Base-by-base conservation (phyloP, 2,329 filamentous ascomycete species). In the Aspergillus piperis region DNA sequence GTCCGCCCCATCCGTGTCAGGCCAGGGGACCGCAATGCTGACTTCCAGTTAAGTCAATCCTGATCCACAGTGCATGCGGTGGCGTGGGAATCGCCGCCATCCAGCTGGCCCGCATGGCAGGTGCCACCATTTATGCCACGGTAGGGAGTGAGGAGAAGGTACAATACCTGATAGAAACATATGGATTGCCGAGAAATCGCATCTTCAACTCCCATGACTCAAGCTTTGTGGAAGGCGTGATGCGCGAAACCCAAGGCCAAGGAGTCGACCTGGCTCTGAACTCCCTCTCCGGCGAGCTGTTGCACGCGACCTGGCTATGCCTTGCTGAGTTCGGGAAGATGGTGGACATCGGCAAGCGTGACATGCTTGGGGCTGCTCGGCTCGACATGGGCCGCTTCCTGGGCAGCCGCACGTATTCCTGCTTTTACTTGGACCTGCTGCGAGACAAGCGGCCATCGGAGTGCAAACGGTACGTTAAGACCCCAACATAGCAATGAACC, bases 171-270 rank as follows among this genome's bases (percentile, higher is more conserved):
- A 48, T 55, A 2, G 25, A 55, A 1, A 42, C 23, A 7, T 61
- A 62, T 39, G 59, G 54, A 2, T 54, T 70, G n/a, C 59, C 64
- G 8, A 52, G 57, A 5, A 36, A 66, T 8, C 64, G 42, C 38
- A 71, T 72, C 2, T 72, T 70, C 55, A 58, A 63, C 41, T 71
- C 69, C 2, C 38, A 65, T 10, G 48, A 62, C 17, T 44, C 19
- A 11, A 49, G 49, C n/a, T 72, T 71, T 42, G 11, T 64, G 3
- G 17, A 30, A 5, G 59, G 41, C 15, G 8, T 72, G 0, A 56
- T 66, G 23, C n/a, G 53, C 1, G 54, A 62, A 41, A 71, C 69
- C 3, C 44, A 58, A 6, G 63, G 64, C 1, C 56, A 41, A 8
- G 69, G 68, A 8, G 65, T 71, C 17, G 66, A 72, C 48, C 13